Conservation (phyloP, 371 early-diverging fungal species). For the Mortierella sp. region DNA sequence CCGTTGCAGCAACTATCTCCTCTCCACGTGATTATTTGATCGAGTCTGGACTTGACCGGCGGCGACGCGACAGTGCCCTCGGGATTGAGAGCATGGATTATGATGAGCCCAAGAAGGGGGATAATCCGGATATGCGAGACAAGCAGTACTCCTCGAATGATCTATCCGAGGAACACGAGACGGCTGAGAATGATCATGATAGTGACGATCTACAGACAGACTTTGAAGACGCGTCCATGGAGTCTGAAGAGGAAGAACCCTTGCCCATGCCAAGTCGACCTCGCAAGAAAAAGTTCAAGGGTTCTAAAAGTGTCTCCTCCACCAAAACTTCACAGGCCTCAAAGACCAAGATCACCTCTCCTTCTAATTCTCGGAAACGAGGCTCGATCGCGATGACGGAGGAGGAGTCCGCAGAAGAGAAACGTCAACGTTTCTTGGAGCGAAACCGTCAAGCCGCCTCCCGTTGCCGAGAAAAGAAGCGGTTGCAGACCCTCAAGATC, state of each 20-base stretch:
- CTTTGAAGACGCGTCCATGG: no score
- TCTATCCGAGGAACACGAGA: not conserved
- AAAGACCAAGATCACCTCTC: slow-evolving; percentile 31
- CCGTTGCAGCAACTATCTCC: not conserved
- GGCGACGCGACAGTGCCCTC: no score
- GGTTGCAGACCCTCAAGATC: slow-evolving; percentile 74
- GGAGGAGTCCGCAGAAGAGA: slow-evolving; percentile 54
- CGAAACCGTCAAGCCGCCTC: slow-evolving; percentile 82
- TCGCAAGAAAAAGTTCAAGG: slow-evolving; percentile 7
- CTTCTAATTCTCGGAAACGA: slow-evolving; percentile 14
- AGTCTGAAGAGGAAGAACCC: no score
- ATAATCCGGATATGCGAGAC: no score
- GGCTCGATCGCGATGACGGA: slow-evolving; percentile 10
- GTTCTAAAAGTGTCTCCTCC: slow-evolving; percentile 11
- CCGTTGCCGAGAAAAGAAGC: slow-evolving; percentile 86
- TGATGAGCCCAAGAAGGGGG: no score
- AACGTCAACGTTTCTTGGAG: slow-evolving; percentile 72
- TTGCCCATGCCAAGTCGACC: not conserved
- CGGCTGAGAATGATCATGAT: not conserved
- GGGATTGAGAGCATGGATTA: no score
- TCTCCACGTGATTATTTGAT: no score
- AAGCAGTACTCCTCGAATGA: no score
- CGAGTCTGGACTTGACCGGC: no score
- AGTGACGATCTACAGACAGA: not conserved
- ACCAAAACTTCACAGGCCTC: slow-evolving; percentile 56